Base-by-base conservation (phyloP, 2,329 filamentous ascomycete genomes). In the Plenodomus biglobosus region DNA sequence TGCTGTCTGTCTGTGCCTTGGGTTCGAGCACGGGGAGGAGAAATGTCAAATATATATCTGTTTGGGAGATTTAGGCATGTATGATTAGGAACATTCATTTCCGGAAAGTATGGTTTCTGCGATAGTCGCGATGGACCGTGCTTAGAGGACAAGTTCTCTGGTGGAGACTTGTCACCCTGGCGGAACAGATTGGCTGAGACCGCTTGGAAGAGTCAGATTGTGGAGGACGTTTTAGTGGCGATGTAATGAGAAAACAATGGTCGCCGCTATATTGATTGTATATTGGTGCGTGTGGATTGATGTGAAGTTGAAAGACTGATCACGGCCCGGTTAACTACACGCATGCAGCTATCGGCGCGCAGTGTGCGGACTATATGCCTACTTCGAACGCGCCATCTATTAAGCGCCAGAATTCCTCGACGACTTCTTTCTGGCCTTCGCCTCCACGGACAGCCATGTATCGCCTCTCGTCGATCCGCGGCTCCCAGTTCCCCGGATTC, bases 401-500 rank as follows among this genome's bases (percentile, higher is more conserved):
- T 56, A 72, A 65, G 0, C 66, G 59, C 77, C 77, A 80, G 52
- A 79, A 76, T 59, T 79, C 75, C 61, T 79, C 74, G 3, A 79
- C 69, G 36, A 79, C 55, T 52, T 66, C 68, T 54, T 70, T 73
- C 61, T 78, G 73, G 2, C 75, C 76, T 46, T 76, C 66, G 0
- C 75, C 77, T 1, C 62, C 69, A 48, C 78, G 65, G 1, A 79
- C 73, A 42, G 75, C 77, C 55, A 80, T 56, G 67, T 85, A 85
- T 54, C 78, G 75, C 60, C 83, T 75, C 51, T 78, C 81, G 59
- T 85, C 82, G 6, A 85, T 68, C 40, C 63, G 70, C 4, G 80
- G 75, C 38, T 80, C 67, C 88, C 87, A 92, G 46, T 81, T 80
- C 0, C 87, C 88, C 0, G 86, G 84, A 66, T 92, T 91, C 3